phyloP scores from a whole-genome alignment of 345 rosid species.

The Sisymbrium altissimum region DNA sequence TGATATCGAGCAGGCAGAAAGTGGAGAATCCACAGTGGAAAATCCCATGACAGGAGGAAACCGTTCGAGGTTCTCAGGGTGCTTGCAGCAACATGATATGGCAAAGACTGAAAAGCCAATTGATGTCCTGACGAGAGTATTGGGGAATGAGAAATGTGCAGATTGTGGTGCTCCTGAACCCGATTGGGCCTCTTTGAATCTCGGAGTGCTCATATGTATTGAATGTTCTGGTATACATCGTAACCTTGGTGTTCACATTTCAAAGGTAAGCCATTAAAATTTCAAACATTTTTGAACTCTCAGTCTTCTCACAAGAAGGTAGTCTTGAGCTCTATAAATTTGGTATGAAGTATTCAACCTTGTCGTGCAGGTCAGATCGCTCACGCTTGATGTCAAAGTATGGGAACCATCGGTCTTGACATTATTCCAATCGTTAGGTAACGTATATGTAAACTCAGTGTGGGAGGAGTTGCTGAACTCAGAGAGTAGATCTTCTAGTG shows the following conservation, averaged over 20 bases:
- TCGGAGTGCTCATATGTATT: constrained; percentile 73
- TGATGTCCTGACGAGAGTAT: constrained; percentile 53
- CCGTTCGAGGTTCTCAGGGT: constrained; percentile 42
- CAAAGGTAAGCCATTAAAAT: constrained; percentile 52
- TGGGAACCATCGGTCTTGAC: constrained; percentile 78
- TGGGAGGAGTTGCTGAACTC: constrained; percentile 70
- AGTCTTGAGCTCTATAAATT: neutral
- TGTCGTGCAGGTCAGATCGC: constrained; percentile 63
- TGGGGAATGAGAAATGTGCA: constrained; percentile 72
- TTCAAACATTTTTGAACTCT: neutral
- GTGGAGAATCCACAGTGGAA: constrained; percentile 38
- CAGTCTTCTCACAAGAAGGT: neutral
- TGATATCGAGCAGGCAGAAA: constrained; percentile 41
- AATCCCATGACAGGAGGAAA: constrained; percentile 41
- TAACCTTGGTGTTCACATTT: constrained; percentile 78
- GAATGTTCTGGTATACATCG: constrained; percentile 84
- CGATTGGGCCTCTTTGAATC: constrained; percentile 84
- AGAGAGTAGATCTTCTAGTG: constrained; percentile 36
- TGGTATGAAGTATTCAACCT: constrained; percentile 1
- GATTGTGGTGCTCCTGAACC: constrained; percentile 82
- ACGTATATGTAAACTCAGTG: constrained; percentile 59
- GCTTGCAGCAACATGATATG: constrained; percentile 42
- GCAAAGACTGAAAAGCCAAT: constrained; percentile 56
- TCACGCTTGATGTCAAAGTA: constrained; percentile 76
- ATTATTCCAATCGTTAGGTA: constrained; percentile 74